Base-by-base conservation (phyloP, 164 flowering plant species). In the Vitis rupestris region DNA sequence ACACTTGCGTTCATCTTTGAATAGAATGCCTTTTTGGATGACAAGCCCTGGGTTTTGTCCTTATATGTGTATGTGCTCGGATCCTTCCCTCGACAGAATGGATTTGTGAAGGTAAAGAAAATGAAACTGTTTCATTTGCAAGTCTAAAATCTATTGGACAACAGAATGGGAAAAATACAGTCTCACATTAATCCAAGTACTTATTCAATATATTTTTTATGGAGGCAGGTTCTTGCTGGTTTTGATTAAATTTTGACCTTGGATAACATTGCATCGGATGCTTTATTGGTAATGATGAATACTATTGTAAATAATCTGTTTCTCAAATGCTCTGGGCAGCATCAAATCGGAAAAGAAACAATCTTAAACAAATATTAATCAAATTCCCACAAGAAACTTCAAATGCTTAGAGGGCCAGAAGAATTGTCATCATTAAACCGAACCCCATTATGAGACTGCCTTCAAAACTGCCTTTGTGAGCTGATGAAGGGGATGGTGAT, bases 401-500 rank as follows among this genome's bases (percentile, higher is more conserved):
- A 9, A 13, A 30, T 54, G 50, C 48, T 70, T 74, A 71, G 30
- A 64, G 58, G 31, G 69, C 68, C 61, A 70, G 59, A 64, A 78
- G 17, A 59, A 78, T 52, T 48, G 73, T 60, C 47, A 70, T n/a
- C 11, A 67, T 73, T 55, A 74, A 49, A 29, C 74, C 50, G 12
- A 81, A 53, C 47, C 70, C 76, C 56, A 65, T 60, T 27, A 66
- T 48, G 29, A 74, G 49, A 23, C 47, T 59, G 19, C 31, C 51
- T 17, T 48, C 44, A 49, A 51, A 51, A 48, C 61, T 23, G 30
- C 51, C 48, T 47, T 51, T 70, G 61, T 55, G 16, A 19, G 75
- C 77, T 30, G 79, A 69, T 59, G 83, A 72, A 2, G 72, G 60
- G 49, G 79, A n/a, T 29, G 71, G 61, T 27, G 69, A 2, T 17